Evolutionary conservation across 139 green algal genomes (phyloP).

Genomic region (Prasinococcaceae sp.): DNA sequence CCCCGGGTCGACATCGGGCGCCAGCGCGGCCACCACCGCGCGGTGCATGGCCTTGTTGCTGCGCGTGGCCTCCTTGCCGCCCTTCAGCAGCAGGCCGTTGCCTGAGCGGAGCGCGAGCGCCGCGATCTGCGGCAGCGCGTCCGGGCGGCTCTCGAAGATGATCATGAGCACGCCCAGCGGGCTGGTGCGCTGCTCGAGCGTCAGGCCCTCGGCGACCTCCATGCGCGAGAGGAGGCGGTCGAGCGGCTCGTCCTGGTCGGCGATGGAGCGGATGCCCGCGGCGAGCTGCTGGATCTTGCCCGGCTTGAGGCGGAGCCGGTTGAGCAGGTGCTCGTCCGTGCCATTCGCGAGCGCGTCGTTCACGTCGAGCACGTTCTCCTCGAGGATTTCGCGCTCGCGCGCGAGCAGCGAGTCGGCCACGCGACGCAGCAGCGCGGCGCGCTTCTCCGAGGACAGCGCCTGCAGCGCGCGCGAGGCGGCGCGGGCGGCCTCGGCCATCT

Average conservation of each 20-base stretch:
- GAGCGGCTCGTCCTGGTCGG: constrained; percentile 35
- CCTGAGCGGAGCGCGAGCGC: constrained; percentile 63
- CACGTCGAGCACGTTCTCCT: constrained; percentile 69
- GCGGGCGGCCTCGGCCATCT: constrained; percentile 50
- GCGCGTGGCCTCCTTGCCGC: constrained; percentile 81
- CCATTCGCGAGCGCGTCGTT: constrained; percentile 15
- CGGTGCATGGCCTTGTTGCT: constrained; percentile 73
- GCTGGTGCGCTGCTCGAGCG: constrained; percentile 76
- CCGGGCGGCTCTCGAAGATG: constrained; percentile 95
- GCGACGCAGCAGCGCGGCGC: constrained; percentile 47
- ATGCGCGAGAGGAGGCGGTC: constrained; percentile 3
- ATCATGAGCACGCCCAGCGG: constrained; percentile 94
- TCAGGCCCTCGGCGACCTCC: constrained; percentile 69
- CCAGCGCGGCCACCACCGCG: constrained; percentile 40
- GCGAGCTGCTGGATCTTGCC: constrained; percentile 61
- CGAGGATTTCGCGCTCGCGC: constrained; percentile 58
- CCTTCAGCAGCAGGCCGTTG: constrained; percentile 89
- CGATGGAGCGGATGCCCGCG: constrained; percentile 76
- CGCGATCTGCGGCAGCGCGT: constrained; percentile 84
- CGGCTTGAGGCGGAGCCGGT: constrained; percentile 84
- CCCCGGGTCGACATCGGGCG: constrained; percentile 20
- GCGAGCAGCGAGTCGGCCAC: constrained; percentile 65
- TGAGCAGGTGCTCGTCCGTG: constrained; percentile 56
- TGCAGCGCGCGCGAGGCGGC: constrained; percentile 53
- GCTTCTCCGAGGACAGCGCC: constrained; percentile 44